These are phyloP conservation scores for Diospyros kaki DNA, from an alignment of 148 eudicot genomes.

Conservation along the genomic window DNA sequence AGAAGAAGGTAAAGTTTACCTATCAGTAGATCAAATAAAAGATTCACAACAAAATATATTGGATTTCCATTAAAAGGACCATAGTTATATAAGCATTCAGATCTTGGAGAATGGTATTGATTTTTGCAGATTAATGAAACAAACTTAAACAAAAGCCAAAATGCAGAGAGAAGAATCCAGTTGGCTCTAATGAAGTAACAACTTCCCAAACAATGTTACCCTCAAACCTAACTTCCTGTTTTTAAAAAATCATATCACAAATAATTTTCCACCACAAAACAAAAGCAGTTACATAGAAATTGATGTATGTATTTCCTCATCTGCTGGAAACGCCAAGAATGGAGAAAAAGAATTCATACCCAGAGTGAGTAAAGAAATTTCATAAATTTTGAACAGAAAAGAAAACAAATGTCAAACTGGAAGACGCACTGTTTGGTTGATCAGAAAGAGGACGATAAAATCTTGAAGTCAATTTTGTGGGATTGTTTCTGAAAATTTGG, in stretches of 20 bases:
- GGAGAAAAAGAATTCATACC: too few relatives aligned
- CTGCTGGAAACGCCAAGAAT: not conserved
- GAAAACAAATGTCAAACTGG: not conserved
- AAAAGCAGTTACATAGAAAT: not conserved
- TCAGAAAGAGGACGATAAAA: constrained; percentile 4
- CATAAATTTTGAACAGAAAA: too few relatives aligned
- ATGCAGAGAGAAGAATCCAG: too few relatives aligned
- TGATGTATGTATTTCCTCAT: not conserved
- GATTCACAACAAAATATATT: not conserved
- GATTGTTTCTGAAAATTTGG: too few relatives aligned
- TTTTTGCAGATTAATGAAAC: not conserved
- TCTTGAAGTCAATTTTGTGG: not conserved
- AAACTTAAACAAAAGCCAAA: too few relatives aligned
- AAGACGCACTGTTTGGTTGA: not conserved
- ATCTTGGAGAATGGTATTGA: not conserved
- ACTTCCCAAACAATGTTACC: not conserved
- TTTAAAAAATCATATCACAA: not conserved
- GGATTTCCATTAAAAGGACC: not conserved
- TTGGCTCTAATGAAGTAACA: too few relatives aligned
- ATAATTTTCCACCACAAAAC: not conserved
- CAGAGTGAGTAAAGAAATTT: too few relatives aligned
- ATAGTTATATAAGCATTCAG: not conserved
- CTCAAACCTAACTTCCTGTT: not conserved
- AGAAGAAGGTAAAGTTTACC: not conserved
- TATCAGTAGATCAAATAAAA: not conserved